Evolutionary conservation across 768 basidiomycete genomes (phyloP), one percentile per base, ranked within the genome.

Genomic region (Suillus clintonianus): DNA sequence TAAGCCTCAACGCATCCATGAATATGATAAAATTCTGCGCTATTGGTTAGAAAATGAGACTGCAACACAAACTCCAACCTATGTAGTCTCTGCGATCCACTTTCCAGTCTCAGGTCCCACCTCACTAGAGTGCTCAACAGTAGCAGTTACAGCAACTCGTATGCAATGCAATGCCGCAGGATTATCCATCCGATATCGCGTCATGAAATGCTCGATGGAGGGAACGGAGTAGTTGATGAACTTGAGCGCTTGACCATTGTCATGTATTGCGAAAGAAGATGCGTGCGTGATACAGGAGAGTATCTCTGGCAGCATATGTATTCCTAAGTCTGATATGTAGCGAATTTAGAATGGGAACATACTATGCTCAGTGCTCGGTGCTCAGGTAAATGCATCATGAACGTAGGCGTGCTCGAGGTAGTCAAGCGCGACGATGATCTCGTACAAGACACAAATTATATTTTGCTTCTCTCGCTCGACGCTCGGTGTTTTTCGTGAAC

Each of bases 61-160:
- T 22, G 36, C 37, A 47, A 51, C 17, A 48, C 2, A 19, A 50
- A 51, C 14, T 69, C 76, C 53, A 41, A 93, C 96, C 85, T 97
- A 93, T 0, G 97, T 99, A 5, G 97, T 98, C 76, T 98, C 94
- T 10, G 97, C 97, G 30, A 99, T 94, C 92, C 93, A 95, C 76
- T 98, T 97, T 41, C 92, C 92, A 0, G 93, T 94, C 77, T 98
- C 96, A 13, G 91, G 91, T 1, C 93, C 94, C 10, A 90, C 91
- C 74, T 95, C 95, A 51, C 91, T 91, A 15, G 93, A 92, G 75
- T 99, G 97, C 74, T 99, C 96, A 4, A 97, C 92, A 0, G 96
- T 99, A 0, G 97, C 97, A 5, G 97, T 96, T 0, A 99, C 95
- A 10, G 96, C 96, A 1, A 98, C 92, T 71, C 89, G 85, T 39